A percentile compares a stretch with the other conserved stretches of the same genome.
phyloP scores from a whole-genome alignment of 2,329 filamentous ascomycete species.

The Cyphellophora attinorum region DNA sequence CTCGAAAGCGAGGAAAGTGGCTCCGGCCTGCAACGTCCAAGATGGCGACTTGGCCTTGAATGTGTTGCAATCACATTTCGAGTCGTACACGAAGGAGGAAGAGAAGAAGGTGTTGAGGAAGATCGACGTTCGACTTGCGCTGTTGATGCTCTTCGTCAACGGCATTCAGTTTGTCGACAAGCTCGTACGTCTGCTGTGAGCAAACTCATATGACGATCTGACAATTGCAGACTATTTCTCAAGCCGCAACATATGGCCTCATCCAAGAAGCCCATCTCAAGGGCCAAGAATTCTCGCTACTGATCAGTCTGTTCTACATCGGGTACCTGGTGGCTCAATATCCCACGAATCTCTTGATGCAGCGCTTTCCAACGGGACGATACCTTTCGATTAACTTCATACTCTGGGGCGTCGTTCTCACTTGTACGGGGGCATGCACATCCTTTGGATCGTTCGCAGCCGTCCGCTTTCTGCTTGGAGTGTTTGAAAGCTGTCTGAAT shows the following conservation, averaged over 20 bases:
- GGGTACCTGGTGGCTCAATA: constrained; percentile 52
- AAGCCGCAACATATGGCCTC: constrained; percentile 46
- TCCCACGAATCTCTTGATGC: constrained; percentile 55
- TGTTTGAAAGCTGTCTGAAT: constrained; percentile 5
- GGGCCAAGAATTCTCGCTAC: constrained; percentile 39
- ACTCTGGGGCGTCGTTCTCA: constrained; percentile 52
- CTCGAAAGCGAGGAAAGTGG: too few species aligned
- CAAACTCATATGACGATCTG: constrained; percentile 40
- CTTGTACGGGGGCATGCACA: constrained; percentile 52
- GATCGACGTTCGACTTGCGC: too few species aligned
- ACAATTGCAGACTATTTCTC: constrained; percentile 38
- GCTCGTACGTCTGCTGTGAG: constrained; percentile 39
- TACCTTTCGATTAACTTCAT: constrained; percentile 57
- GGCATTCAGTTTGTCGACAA: constrained; percentile 43
- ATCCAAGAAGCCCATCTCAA: constrained; percentile 34
- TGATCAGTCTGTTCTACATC: constrained; percentile 30
- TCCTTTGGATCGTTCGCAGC: constrained; percentile 54
- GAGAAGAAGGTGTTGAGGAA: too few species aligned
- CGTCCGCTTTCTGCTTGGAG: constrained; percentile 52
- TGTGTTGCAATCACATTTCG: too few species aligned
- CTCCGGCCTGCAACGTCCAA: too few species aligned
- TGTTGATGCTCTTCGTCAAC: constrained; percentile 44
- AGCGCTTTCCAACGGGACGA: constrained; percentile 55
- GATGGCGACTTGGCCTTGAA: too few species aligned
- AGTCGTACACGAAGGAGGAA: too few species aligned